phyloP scores from a whole-genome alignment of 139 green algal genomes.

The Chlamydomonas applanata region DNA sequence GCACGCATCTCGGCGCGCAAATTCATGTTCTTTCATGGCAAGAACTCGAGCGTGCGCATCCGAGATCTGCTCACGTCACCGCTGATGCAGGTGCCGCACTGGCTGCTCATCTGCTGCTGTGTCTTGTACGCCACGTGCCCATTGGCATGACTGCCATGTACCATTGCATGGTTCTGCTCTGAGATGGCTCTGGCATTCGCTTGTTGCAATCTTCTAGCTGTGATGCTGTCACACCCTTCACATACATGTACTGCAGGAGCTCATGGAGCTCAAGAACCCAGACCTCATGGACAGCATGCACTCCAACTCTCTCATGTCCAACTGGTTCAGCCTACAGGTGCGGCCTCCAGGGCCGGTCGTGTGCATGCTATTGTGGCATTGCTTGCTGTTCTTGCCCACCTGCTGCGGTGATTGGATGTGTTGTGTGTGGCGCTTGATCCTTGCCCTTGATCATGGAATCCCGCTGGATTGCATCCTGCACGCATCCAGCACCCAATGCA shows the following conservation, averaged over 20 bases:
- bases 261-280: conserved; percentile 32
- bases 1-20: conserved; percentile 52
- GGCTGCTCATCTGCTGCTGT: not conserved
- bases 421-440: too few species aligned
- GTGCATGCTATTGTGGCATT: not conserved
- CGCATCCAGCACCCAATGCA: too few species aligned
- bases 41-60: conserved; percentile 37
- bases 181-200: too few species aligned
- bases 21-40: conserved; percentile 67
- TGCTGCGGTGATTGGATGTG: not conserved
- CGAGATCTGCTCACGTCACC: conserved; percentile 46
- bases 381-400: not conserved
- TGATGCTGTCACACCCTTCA: not conserved
- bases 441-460: not conserved
- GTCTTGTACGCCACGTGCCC: not conserved
- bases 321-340: conserved; percentile 68
- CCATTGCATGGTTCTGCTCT: too few species aligned
- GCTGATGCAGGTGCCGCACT: conserved; percentile 31
- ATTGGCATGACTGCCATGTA: too few species aligned
- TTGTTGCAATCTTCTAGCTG: conserved; percentile 1
- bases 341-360: not conserved
- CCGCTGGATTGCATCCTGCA: too few species aligned
- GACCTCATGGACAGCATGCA: conserved; percentile 25
- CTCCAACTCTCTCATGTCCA: conserved; percentile 28
- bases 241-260: too few species aligned